phyloP scores from a whole-genome alignment of 2,329 filamentous ascomycete genomes.

The Neodidymelliopsis sp. region DNA sequence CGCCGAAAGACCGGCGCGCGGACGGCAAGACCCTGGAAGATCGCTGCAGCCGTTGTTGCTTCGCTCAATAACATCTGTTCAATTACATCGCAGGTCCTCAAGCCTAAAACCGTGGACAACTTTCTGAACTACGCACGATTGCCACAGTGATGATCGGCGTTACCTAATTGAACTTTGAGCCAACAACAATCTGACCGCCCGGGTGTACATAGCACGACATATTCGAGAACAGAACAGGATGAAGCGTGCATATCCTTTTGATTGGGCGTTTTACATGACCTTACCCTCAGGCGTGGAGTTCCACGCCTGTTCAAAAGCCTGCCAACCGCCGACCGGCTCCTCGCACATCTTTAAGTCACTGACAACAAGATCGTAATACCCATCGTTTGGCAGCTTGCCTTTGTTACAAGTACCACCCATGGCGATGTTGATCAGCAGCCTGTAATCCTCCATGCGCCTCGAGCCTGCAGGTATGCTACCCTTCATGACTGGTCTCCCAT shows the following conservation, averaged over 20 bases:
- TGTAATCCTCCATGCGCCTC: conserved; percentile 63
- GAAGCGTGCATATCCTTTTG: too few relatives aligned
- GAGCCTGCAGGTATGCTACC: conserved; percentile 61
- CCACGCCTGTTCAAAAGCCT: conserved; percentile 62
- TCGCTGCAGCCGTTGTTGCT: too few relatives aligned
- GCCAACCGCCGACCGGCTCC: conserved; percentile 64
- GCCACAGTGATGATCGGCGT: too few relatives aligned
- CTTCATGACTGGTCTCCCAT: conserved; percentile 65
- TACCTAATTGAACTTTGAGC: too few relatives aligned
- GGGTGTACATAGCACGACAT: too few relatives aligned
- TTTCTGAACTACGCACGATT: too few relatives aligned
- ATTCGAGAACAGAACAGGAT: too few relatives aligned
- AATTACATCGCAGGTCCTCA: too few relatives aligned
- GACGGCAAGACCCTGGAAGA: too few relatives aligned
- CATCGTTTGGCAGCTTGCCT: conserved; percentile 60
- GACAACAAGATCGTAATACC: conserved; percentile 65
- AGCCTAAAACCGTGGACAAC: too few relatives aligned
- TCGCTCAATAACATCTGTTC: too few relatives aligned
- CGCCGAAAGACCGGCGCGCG: not conserved
- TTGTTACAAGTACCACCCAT: conserved; percentile 68
- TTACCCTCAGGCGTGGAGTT: conserved; percentile 44
- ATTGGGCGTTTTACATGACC: conserved; percentile 39
- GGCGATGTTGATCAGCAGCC: conserved; percentile 66
- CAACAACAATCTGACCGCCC: too few relatives aligned
- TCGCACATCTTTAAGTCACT: conserved; percentile 62